Evolutionary conservation across 169 alveolate genomes (phyloP).

Genomic region (Eimeria tenella): DNA sequence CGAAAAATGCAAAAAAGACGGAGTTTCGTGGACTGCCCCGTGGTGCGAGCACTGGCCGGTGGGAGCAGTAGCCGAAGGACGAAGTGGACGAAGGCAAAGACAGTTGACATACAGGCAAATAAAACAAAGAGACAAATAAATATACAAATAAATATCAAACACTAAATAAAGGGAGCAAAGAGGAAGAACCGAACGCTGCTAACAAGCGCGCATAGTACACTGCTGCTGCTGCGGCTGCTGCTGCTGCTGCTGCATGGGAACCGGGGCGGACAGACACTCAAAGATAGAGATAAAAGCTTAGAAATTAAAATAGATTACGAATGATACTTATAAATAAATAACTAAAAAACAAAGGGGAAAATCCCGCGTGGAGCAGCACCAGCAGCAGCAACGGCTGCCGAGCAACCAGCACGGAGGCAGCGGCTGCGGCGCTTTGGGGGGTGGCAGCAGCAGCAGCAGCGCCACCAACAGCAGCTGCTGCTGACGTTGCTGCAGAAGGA

Average conservation of each 20-base stretch:
- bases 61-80: too few species aligned
- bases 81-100: too few species aligned
- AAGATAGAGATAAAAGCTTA: too few species aligned
- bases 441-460: neutral
- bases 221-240: conserved; percentile 2
- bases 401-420: neutral
- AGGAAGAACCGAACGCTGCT: too few species aligned
- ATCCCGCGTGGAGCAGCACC: neutral
- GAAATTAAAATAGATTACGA: neutral
- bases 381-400: conserved; percentile 1
- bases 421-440: conserved; percentile 12
- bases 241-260: neutral
- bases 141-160: too few species aligned
- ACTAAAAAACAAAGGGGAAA: neutral
- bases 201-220: too few species aligned
- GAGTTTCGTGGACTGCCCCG: too few species aligned
- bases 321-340: neutral
- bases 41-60: too few species aligned
- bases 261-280: neutral
- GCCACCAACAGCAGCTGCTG: neutral
- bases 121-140: too few species aligned
- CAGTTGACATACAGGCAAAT: too few species aligned
- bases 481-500: neutral
- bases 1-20: too few species aligned
- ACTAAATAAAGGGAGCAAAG: too few species aligned